These are phyloP conservation scores for Hygrocybe coccinea DNA, from an alignment of 768 basidiomycete genomes.

Conservation along the genomic window DNA sequence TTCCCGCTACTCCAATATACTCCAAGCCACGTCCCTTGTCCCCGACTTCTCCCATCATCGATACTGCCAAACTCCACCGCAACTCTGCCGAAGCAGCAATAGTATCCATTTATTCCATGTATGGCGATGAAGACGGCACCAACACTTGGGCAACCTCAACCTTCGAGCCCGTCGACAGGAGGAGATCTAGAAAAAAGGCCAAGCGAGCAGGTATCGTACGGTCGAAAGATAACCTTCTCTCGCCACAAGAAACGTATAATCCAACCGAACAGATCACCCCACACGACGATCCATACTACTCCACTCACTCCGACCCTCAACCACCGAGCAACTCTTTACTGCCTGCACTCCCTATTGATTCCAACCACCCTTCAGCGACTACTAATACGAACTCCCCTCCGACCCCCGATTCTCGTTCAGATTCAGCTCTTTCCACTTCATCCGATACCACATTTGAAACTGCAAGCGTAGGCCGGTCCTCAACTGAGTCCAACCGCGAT, in stretches of 20 bases:
- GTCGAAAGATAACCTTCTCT: too few species aligned
- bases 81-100: slow-evolving; percentile 70
- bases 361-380: too few species aligned
- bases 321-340: too few species aligned
- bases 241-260: too few species aligned
- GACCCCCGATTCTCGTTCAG: neutral
- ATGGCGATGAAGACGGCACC: slow-evolving; percentile 49
- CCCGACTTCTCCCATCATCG: slow-evolving; percentile 13
- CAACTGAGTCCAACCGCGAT: neutral
- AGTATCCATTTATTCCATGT: slow-evolving; percentile 85
- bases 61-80: slow-evolving; percentile 31
- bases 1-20: neutral
- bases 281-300: too few species aligned
- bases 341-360: too few species aligned
- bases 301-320: too few species aligned
- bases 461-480: neutral
- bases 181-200: neutral
- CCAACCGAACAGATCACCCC: too few species aligned
- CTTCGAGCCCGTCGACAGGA: neutral
- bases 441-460: neutral
- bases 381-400: too few species aligned
- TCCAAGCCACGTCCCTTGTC: neutral
- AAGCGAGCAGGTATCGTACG: too few species aligned
- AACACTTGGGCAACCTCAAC: neutral
- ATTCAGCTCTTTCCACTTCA: neutral